Evolutionary conservation across 768 basidiomycete genomes (phyloP).

Genomic region (Tricholoma flavovirens): DNA sequence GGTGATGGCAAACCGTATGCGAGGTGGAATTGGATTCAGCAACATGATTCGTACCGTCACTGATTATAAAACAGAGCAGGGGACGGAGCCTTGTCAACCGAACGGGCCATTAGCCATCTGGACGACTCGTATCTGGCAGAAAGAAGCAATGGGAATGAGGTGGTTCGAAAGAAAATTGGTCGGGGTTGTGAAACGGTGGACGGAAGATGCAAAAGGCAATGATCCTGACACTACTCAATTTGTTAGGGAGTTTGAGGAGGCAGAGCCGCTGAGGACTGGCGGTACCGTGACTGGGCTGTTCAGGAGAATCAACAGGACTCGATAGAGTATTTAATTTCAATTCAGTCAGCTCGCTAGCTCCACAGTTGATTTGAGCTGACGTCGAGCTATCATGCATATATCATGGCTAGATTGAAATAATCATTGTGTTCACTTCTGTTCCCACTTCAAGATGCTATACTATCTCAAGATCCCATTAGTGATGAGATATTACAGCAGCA

Average conservation of each 20-base stretch:
- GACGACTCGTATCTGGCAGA: constrained; percentile 68
- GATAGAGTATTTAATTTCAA: too few species aligned
- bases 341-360: too few species aligned
- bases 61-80: constrained; percentile 22
- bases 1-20: constrained; percentile 77
- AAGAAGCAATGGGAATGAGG: constrained; percentile 57
- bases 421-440: too few species aligned
- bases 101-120: constrained; percentile 59
- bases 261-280: neutral
- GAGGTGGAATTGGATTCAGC: constrained; percentile 7
- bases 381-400: too few species aligned
- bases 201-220: constrained; percentile 19
- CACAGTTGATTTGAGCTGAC: too few species aligned
- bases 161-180: constrained; percentile 53
- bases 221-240: constrained; percentile 22
- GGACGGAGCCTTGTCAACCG: constrained; percentile 16
- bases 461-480: too few species aligned
- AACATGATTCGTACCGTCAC: constrained; percentile 16
- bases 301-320: neutral
- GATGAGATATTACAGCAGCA: too few species aligned
- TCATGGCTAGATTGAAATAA: too few species aligned
- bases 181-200: constrained; percentile 38
- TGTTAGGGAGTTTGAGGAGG: constrained; percentile 21
- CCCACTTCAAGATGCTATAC: too few species aligned
- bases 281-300: constrained; percentile 6